These are phyloP conservation scores for Limtongozyma cylindracea DNA, from an alignment of 805 yeast genomes.

Conservation along the genomic window DNA sequence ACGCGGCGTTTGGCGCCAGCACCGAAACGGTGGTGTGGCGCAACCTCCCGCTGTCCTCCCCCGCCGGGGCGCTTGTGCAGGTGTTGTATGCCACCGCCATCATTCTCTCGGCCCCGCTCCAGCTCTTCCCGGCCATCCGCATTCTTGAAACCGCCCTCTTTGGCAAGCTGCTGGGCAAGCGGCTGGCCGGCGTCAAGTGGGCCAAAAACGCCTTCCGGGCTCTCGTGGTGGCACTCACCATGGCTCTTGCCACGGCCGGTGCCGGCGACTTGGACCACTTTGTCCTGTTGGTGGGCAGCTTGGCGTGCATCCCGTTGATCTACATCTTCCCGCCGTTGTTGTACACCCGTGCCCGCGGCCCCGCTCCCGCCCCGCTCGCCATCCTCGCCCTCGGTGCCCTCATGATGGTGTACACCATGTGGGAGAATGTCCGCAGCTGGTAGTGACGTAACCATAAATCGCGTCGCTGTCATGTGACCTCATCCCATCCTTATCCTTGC, in stretches of 20 bases:
- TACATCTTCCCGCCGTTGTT: constrained; percentile 70
- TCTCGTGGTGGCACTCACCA: constrained; percentile 23
- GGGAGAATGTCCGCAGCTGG: too few species aligned
- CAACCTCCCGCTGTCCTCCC: constrained; percentile 46
- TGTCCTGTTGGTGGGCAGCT: constrained; percentile 63
- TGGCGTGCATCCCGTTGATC: constrained; percentile 69
- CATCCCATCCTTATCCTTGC: too few species aligned
- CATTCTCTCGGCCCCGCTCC: constrained; percentile 57
- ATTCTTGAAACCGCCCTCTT: constrained; percentile 42
- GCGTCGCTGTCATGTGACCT: too few species aligned
- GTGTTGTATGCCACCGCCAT: constrained; percentile 53
- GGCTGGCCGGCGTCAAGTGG: constrained; percentile 30
- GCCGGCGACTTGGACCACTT: constrained; percentile 45
- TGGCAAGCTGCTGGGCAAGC: constrained; percentile 34
- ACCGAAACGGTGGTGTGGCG: constrained; percentile 46
- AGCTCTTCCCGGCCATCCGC: constrained; percentile 55
- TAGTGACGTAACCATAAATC: too few species aligned
- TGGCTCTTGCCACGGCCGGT: constrained; percentile 37
- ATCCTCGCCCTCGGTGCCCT: too few species aligned
- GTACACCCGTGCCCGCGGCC: too few species aligned
- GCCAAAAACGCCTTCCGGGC: constrained; percentile 33
- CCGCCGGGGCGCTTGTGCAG: constrained; percentile 37
- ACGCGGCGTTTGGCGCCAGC: constrained; percentile 36
- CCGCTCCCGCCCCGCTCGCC: too few species aligned
- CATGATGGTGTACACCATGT: too few species aligned